Evolutionary conservation across 306 rosid genomes (phyloP).

Genomic region (Pyrus communis): DNA sequence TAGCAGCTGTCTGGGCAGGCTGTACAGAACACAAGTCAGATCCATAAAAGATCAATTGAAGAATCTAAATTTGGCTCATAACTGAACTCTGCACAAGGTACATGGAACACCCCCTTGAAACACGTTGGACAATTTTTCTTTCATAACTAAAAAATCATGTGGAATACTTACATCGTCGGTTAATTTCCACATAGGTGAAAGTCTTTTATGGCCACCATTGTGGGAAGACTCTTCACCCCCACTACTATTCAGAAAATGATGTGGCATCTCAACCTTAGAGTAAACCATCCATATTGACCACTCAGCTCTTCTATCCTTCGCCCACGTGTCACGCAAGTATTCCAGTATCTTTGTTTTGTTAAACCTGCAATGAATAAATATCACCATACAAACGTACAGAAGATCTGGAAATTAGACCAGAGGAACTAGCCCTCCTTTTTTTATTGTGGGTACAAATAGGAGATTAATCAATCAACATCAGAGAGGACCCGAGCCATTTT

Average conservation of each 20-base stretch:
- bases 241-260: constrained; percentile 56
- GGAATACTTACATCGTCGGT: constrained; percentile 68
- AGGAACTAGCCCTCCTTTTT: constrained; percentile 1
- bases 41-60: constrained; percentile 4
- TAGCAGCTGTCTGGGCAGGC: constrained; percentile 70
- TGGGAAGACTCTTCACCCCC: constrained; percentile 45
- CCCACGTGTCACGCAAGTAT: constrained; percentile 59
- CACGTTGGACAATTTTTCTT: neutral
- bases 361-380: constrained; percentile 41
- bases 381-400: constrained; percentile 13
- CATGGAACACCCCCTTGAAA: neutral
- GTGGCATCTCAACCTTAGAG: constrained; percentile 95
- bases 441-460: neutral
- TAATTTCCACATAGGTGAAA: constrained; percentile 53
- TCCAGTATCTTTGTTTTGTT: constrained; percentile 61
- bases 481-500: neutral
- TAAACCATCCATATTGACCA: constrained; percentile 98
- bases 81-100: neutral
- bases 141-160: neutral
- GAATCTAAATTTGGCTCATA: neutral
- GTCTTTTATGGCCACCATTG: constrained; percentile 51
- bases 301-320: constrained; percentile 73
- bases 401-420: neutral
- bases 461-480: neutral
- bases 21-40: constrained; percentile 27